phyloP scores from a whole-genome alignment of 1,139 yeast genomes.

The Pichia sp. region DNA sequence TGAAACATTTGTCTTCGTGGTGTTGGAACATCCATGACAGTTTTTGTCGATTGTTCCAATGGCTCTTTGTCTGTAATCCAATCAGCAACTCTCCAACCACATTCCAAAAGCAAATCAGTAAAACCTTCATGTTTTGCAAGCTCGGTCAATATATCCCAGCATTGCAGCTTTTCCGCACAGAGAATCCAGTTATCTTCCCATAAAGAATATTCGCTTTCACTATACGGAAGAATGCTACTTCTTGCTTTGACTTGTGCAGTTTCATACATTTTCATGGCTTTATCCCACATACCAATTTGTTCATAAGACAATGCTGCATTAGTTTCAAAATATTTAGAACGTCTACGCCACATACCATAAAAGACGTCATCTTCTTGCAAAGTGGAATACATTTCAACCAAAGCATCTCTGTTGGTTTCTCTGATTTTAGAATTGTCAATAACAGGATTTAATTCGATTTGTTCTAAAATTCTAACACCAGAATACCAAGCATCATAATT shows the following conservation, averaged over 20 bases:
- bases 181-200: constrained; percentile 99
- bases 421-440: constrained; percentile 64
- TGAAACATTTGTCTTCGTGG: constrained; percentile 95
- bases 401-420: constrained; percentile 85
- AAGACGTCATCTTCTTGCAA: constrained; percentile 95
- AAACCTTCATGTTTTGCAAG: constrained; percentile 97
- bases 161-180: constrained; percentile 95
- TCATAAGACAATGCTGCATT: constrained; percentile 89
- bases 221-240: constrained; percentile 90
- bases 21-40: constrained; percentile 98
- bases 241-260: constrained; percentile 97
- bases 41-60: constrained; percentile 85
- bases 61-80: constrained; percentile 97
- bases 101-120: constrained; percentile 85
- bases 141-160: constrained; percentile 96
- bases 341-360: constrained; percentile 94
- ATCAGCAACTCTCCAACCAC: constrained; percentile 99
- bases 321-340: constrained; percentile 91
- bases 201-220: constrained; percentile 88
- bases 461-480: constrained; percentile 75
- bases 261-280: constrained; percentile 90
- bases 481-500: constrained; percentile 92
- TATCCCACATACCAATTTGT: constrained; percentile 92
- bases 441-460: constrained; percentile 44
- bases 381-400: constrained; percentile 81